Percentiles rank a stretch among this genome's conserved stretches.
Conservation (phyloP, 306 rosid genomes). For the Trichosanthes truncata region DNA sequence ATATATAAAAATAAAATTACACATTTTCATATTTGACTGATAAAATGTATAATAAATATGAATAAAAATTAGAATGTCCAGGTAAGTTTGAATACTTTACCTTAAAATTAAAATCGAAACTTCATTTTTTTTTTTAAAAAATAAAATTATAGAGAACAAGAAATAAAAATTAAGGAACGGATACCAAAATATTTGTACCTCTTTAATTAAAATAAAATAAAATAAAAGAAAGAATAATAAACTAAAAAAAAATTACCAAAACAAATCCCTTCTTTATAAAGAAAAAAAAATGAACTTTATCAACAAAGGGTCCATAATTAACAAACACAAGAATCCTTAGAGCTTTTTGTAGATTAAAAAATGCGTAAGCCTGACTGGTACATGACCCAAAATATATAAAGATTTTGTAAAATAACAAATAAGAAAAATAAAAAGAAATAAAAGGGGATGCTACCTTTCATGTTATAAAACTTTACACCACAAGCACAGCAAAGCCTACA, state of each 20-base stretch:
- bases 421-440: background rate
- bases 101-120: no score
- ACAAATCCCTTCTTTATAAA: background rate
- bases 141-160: background rate
- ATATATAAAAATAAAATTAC: no score
- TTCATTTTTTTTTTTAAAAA: no score
- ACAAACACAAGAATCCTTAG: background rate
- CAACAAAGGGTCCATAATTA: background rate
- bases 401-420: background rate
- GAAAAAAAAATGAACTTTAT: background rate
- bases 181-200: background rate
- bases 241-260: background rate
- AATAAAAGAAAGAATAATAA: background rate
- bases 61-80: no score
- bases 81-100: background rate
- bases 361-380: background rate
- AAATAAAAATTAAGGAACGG: background rate
- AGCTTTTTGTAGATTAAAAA: background rate
- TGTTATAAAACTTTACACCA: background rate
- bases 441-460: background rate
- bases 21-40: background rate
- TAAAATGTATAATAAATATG: no score
- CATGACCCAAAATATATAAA: background rate
- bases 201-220: background rate
- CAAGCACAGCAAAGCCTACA: slow-evolving; percentile 1